phyloP scores from a whole-genome alignment of 1,139 yeast genomes.

The Pichia sp. region DNA sequence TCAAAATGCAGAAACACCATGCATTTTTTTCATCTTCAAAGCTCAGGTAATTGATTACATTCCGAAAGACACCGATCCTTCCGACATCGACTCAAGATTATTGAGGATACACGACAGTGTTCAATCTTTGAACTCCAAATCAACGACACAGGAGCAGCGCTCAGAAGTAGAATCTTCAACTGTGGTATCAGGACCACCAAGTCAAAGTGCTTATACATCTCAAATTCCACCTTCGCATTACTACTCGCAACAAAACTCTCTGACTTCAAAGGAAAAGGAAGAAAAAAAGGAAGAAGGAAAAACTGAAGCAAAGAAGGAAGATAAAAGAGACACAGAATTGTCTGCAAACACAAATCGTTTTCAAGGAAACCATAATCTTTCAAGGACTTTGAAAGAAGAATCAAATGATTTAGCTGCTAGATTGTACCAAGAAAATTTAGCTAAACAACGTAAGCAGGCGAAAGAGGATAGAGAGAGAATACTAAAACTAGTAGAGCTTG shows the following conservation, averaged over 20 bases:
- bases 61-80: conserved; percentile 25
- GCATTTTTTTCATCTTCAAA: conserved; percentile 33
- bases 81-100: conserved; percentile 28
- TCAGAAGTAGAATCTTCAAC: too few species aligned
- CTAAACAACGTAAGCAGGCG: conserved; percentile 33
- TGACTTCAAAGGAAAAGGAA: neutral
- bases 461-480: conserved; percentile 50
- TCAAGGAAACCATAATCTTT: neutral
- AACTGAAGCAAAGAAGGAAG: neutral
- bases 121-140: too few species aligned
- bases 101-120: conserved; percentile 1
- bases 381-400: conserved; percentile 31
- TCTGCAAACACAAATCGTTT: too few species aligned
- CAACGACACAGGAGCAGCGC: too few species aligned
- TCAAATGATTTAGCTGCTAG: conserved; percentile 33
- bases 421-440: conserved; percentile 36
- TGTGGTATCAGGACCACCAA: too few species aligned
- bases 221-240: neutral
- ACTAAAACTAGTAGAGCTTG: conserved; percentile 41
- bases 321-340: neutral
- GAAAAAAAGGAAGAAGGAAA: neutral
- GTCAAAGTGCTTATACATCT: neutral
- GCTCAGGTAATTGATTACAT: conserved; percentile 42
- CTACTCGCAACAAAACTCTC: neutral
- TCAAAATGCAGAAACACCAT: conserved; percentile 40